Percentiles rank a stretch among this genome's conserved stretches.
Evolutionary conservation across 108 stramenopile species (phyloP).

Genomic region (Seminavis robusta): DNA sequence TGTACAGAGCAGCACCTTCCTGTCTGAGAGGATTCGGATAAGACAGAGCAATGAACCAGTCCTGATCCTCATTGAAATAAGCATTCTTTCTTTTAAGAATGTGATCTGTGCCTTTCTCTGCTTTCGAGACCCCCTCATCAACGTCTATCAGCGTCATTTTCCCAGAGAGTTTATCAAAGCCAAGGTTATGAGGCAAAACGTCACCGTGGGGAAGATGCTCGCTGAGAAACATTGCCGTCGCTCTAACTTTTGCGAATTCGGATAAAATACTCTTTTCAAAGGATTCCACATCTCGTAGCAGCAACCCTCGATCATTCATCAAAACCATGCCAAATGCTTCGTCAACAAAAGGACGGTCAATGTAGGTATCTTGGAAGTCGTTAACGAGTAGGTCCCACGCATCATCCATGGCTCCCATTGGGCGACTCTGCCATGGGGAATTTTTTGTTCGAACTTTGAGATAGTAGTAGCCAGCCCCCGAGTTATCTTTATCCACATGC

Average conservation of each 20-base stretch:
- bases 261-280: conserved; percentile 1
- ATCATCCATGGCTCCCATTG: too few species aligned
- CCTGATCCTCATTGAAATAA: too few species aligned
- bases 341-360: background rate
- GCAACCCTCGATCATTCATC: background rate
- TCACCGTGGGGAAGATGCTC: conserved; percentile 6
- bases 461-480: too few species aligned
- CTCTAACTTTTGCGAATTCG: background rate
- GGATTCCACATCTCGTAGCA: background rate
- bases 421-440: too few species aligned
- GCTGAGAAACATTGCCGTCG: background rate
- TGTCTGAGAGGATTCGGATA: background rate
- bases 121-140: conserved; percentile 1
- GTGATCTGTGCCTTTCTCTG: background rate
- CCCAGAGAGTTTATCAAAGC: background rate
- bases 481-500: too few species aligned
- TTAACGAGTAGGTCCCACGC: too few species aligned
- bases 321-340: background rate
- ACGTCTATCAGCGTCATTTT: conserved; percentile 1
- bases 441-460: too few species aligned
- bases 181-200: conserved; percentile 2
- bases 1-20: too few species aligned
- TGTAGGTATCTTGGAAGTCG: too few species aligned
- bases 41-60: conserved; percentile 3
- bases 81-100: background rate